A percentile compares a stretch with the other conserved stretches of the same genome.
Evolutionary conservation across 176 grass and related monocot species (phyloP).

Genomic region (Oryza rufipogon): DNA sequence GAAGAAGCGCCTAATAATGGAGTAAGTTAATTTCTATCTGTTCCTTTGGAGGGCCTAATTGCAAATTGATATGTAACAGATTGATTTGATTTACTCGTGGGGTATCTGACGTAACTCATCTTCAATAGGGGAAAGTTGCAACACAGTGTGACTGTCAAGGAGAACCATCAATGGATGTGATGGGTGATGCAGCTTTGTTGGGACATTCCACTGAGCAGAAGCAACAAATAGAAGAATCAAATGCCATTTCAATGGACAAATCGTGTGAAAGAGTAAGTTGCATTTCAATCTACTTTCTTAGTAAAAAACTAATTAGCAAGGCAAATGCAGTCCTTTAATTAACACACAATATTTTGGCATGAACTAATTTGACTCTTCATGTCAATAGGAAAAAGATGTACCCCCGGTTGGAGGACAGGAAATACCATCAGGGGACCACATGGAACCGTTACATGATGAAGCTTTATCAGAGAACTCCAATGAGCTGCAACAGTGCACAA

Average conservation of each 20-base stretch:
- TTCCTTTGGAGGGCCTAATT: neutral
- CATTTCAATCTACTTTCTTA: neutral
- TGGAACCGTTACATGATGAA: neutral
- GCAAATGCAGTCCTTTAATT: neutral
- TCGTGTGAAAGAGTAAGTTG: conserved; percentile 12
- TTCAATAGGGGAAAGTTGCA: conserved; percentile 14
- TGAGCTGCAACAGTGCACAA: neutral
- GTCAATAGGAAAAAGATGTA: conserved; percentile 23
- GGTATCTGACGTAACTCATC: conserved; percentile 2
- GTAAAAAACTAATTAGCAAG: neutral
- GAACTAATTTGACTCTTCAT: neutral
- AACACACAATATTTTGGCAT: neutral
- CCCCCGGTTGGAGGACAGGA: neutral
- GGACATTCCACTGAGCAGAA: conserved; percentile 32
- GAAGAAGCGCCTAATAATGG: conserved; percentile 27
- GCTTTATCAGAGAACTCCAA: neutral
- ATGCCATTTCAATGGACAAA: conserved; percentile 10
- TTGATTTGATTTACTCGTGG: conserved; percentile 10
- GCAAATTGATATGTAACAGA: neutral
- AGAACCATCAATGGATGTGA: neutral
- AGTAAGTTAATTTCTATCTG: conserved; percentile 23
- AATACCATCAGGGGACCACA: neutral
- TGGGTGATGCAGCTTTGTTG: neutral
- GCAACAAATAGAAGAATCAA: conserved; percentile 9
- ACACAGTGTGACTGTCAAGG: conserved; percentile 8